Percentiles rank a stretch among this genome's conserved stretches.
phyloP scores from a whole-genome alignment of 129 eudicot species.

The Smallanthus sonchifolius region DNA sequence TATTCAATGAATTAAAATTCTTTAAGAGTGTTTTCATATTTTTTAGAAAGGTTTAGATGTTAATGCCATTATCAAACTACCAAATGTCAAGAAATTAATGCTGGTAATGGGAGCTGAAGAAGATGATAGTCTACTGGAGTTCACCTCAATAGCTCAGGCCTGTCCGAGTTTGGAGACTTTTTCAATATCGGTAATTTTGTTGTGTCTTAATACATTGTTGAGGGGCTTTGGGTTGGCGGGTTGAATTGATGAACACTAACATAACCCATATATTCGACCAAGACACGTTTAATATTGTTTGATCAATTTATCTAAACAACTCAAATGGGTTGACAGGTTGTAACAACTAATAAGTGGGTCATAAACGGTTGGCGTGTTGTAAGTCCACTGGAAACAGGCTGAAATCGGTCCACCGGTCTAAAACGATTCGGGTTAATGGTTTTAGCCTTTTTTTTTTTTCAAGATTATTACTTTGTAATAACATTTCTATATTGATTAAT shows the following conservation, averaged over 20 bases:
- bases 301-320: not conserved
- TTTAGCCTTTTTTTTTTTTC: too few species aligned
- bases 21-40: not conserved
- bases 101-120: slow-evolving; percentile 33
- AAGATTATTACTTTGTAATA: too few species aligned
- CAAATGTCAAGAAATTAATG: slow-evolving; percentile 34
- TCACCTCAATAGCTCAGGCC: slow-evolving; percentile 31
- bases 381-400: too few species aligned
- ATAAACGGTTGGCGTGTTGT: too few species aligned
- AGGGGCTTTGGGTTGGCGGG: not conserved
- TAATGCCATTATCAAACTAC: slow-evolving; percentile 26
- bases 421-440: too few species aligned
- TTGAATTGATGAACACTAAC: not conserved
- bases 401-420: too few species aligned
- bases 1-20: not conserved
- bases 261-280: not conserved
- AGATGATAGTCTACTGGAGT: slow-evolving; percentile 38
- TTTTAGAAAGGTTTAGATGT: slow-evolving; percentile 26
- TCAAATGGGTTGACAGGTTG: not conserved
- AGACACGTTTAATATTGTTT: not conserved
- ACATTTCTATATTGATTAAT: too few species aligned
- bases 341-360: too few species aligned
- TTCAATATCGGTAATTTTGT: slow-evolving; percentile 29
- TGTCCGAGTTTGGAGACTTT: slow-evolving; percentile 40
- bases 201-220: not conserved